Percentiles rank a stretch among this genome's conserved stretches.
phyloP scores from a whole-genome alignment of 257 asterid species.

The Jacaranda copaia region DNA sequence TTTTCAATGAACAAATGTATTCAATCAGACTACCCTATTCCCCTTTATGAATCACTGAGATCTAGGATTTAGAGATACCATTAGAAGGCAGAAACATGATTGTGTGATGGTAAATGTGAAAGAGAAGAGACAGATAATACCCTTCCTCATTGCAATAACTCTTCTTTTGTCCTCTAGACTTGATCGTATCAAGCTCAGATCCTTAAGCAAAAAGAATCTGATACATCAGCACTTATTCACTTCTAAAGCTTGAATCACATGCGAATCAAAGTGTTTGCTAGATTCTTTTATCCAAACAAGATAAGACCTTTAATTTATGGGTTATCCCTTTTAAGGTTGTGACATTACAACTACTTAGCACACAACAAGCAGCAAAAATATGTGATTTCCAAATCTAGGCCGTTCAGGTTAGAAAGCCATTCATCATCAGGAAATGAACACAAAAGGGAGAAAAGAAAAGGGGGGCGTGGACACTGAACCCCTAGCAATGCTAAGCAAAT shows the following conservation, averaged over 20 bases:
- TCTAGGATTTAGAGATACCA: background rate
- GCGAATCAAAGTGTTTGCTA: background rate
- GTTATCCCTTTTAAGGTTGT: background rate
- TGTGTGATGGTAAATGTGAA: background rate
- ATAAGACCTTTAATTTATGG: background rate
- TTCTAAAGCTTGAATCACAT: background rate
- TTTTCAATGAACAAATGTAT: background rate
- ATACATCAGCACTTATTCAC: background rate
- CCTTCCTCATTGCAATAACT: slow-evolving; percentile 11
- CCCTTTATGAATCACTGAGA: slow-evolving; percentile 1
- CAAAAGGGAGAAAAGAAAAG: background rate
- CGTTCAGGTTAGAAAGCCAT: background rate
- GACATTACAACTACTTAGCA: slow-evolving; percentile 2
- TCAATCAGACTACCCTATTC: background rate
- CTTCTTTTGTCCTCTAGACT: slow-evolving; percentile 4
- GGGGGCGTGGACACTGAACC: background rate
- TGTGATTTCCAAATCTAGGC: background rate
- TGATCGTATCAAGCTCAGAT: slow-evolving; percentile 20
- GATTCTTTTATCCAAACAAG: slow-evolving; percentile 9
- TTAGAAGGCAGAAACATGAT: slow-evolving; percentile 2
- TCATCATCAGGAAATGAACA: background rate
- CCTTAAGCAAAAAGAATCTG: slow-evolving; percentile 5
- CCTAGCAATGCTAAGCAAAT: background rate
- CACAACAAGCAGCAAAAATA: slow-evolving; percentile 2
- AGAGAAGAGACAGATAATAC: too few species aligned